These are phyloP conservation scores for Citrus maxima DNA, from an alignment of 345 rosid genomes.

Conservation along the genomic window DNA sequence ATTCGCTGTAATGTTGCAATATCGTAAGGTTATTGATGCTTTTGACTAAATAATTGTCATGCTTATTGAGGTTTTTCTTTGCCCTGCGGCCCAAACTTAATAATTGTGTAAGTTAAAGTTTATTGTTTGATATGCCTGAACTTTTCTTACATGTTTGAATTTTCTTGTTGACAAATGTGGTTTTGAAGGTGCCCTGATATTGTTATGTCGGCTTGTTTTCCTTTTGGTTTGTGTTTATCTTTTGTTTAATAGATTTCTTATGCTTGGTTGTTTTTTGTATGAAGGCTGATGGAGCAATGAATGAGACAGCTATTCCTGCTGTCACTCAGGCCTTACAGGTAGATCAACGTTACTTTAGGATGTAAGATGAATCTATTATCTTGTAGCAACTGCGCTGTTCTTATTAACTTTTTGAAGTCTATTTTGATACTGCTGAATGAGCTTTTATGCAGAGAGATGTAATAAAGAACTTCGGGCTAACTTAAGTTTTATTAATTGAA, in stretches of 20 bases:
- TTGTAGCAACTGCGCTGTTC: neutral
- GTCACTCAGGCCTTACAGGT: conserved; percentile 71
- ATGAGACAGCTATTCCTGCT: conserved; percentile 54
- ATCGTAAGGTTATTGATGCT: neutral
- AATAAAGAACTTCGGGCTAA: neutral
- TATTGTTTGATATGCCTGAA: neutral
- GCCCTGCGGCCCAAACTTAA: neutral
- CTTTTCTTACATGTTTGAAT: neutral
- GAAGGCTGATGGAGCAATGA: conserved; percentile 80
- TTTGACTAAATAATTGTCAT: neutral
- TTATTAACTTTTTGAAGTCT: neutral
- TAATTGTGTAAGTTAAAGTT: neutral
- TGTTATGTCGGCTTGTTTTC: neutral
- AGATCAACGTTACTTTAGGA: neutral
- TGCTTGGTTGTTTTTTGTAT: conserved; percentile 14
- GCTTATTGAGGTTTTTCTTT: neutral
- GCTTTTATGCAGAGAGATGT: neutral
- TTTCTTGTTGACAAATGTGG: neutral
- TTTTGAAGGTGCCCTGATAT: neutral
- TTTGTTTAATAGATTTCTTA: neutral
- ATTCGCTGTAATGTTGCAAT: neutral
- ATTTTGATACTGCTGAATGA: neutral
- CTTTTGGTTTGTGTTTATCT: neutral
- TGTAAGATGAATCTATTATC: neutral
- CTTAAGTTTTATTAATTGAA: neutral